Evolutionary conservation across 2,329 filamentous ascomycete genomes (phyloP).

Genomic region (Cladosporium colombiae): DNA sequence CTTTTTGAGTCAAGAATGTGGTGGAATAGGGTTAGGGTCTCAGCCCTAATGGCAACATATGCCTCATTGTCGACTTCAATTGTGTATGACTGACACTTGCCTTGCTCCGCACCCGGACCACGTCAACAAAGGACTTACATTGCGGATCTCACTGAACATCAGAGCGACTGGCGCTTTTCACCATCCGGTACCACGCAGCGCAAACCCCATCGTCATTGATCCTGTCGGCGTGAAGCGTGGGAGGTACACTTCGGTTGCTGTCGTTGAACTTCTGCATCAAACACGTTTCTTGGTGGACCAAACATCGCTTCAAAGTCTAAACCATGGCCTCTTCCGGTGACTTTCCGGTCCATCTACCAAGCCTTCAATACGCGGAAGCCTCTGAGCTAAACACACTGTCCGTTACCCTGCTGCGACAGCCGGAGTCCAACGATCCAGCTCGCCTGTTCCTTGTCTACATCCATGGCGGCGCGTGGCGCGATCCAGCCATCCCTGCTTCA

Average conservation of each 20-base stretch:
- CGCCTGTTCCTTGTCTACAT: slow-evolving; percentile 44
- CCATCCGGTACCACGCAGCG: not conserved
- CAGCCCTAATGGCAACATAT: not conserved
- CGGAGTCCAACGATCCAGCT: slow-evolving; percentile 23
- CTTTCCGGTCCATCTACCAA: slow-evolving; percentile 21
- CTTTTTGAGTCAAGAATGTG: not conserved
- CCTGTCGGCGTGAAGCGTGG: not conserved
- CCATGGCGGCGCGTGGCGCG: slow-evolving; percentile 54
- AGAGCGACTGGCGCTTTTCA: too few relatives aligned
- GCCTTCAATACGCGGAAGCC: slow-evolving; percentile 34
- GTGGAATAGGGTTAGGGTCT: not conserved
- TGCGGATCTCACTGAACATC: too few relatives aligned
- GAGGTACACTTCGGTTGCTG: not conserved
- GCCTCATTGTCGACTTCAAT: too few relatives aligned
- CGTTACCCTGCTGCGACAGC: slow-evolving; percentile 43
- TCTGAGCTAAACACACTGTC: slow-evolving; percentile 45
- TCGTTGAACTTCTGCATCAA: too few relatives aligned
- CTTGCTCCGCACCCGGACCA: too few relatives aligned
- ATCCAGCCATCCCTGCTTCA: slow-evolving; percentile 43
- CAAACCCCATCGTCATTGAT: not conserved
- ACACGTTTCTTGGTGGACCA: too few relatives aligned
- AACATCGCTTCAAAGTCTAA: too few relatives aligned
- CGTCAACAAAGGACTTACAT: too few relatives aligned
- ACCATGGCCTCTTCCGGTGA: not conserved
- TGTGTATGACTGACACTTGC: too few relatives aligned